These are phyloP conservation scores for Inga leiocalycina DNA, from an alignment of 306 rosid species.

Conservation along the genomic window DNA sequence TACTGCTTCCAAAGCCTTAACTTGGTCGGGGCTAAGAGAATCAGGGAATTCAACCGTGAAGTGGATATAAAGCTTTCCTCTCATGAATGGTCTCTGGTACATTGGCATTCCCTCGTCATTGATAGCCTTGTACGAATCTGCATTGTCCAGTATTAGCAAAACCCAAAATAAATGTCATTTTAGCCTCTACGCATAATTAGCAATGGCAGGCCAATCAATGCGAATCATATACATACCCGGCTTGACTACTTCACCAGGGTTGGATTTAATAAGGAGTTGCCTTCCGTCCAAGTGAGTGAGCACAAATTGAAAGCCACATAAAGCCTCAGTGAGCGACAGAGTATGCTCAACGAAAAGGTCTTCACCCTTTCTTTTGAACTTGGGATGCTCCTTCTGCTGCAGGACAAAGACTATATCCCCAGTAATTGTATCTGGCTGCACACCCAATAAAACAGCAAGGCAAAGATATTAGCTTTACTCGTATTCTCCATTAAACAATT, in stretches of 20 bases:
- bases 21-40: constrained; percentile 59
- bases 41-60: constrained; percentile 90
- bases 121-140: constrained; percentile 86
- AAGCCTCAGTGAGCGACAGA: constrained; percentile 79
- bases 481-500: background rate
- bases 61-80: constrained; percentile 90
- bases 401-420: constrained; percentile 92
- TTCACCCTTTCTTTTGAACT: constrained; percentile 79
- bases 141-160: background rate
- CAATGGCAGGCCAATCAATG: background rate
- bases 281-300: constrained; percentile 83
- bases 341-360: constrained; percentile 84
- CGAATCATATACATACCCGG: constrained; percentile 59
- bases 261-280: constrained; percentile 88
- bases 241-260: constrained; percentile 91
- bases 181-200: background rate
- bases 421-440: constrained; percentile 93
- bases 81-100: constrained; percentile 92
- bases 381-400: constrained; percentile 95
- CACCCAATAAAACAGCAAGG: background rate
- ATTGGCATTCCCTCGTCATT: constrained; percentile 95
- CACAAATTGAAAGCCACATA: constrained; percentile 88
- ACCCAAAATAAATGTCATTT: background rate
- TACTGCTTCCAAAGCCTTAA: constrained; percentile 60
- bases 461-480: constrained; percentile 13